Evolutionary conservation across 441 rosid species (phyloP).

Genomic region (Theobroma grandiflorum): DNA sequence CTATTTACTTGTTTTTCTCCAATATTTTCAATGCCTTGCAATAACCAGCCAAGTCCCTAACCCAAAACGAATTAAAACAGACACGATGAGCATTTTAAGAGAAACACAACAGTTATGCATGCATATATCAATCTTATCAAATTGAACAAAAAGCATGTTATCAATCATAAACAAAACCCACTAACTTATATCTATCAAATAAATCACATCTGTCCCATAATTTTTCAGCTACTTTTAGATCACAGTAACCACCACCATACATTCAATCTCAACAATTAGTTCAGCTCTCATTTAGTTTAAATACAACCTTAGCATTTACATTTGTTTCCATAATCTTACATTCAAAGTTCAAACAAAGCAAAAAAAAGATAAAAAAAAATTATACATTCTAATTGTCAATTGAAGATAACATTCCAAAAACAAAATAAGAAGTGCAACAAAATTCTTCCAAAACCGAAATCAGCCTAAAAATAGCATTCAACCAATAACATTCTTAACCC

Average conservation of each 20-base stretch:
- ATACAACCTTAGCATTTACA: background rate
- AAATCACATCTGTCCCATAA: background rate
- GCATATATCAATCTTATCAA: slow-evolving; percentile 1
- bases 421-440: background rate
- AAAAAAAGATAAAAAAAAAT: background rate
- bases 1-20: background rate
- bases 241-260: background rate
- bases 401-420: background rate
- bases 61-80: background rate
- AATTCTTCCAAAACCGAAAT: background rate
- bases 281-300: background rate
- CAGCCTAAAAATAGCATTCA: background rate
- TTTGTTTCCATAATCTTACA: background rate
- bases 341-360: background rate
- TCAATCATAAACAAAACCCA: background rate
- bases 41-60: background rate
- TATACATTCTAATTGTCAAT: background rate
- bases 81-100: background rate
- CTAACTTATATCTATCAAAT: background rate
- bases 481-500: slow-evolving; percentile 10
- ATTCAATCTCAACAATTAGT: background rate
- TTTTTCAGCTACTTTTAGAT: slow-evolving; percentile 1
- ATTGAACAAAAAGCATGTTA: background rate
- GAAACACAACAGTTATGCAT: background rate
- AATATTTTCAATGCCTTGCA: background rate